A percentile compares a stretch with the other conserved stretches of the same genome.
Evolutionary conservation across 345 rosid genomes (phyloP).

Genomic region (Eucalyptus viminalis): DNA sequence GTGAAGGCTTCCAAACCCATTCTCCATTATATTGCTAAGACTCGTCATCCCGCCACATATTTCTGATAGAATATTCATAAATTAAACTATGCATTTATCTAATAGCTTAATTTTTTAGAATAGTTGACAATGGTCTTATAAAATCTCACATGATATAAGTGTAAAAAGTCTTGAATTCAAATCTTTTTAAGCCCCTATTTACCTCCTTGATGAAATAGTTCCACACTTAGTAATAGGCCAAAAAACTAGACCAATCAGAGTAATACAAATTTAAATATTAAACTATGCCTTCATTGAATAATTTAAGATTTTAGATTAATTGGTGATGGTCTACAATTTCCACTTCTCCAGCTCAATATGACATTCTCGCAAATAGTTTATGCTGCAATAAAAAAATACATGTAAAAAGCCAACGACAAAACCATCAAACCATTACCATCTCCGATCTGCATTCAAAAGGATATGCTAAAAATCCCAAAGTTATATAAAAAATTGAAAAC

Average conservation of each 20-base stretch:
- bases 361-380: not conserved
- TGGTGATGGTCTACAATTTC: rapidly evolving
- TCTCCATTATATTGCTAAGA: not conserved
- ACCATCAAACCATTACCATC: not conserved
- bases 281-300: too few relatives aligned
- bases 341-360: not conserved
- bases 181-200: too few relatives aligned
- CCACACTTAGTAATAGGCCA: too few relatives aligned
- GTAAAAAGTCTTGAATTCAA: too few relatives aligned
- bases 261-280: too few relatives aligned
- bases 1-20: not conserved
- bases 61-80: rapidly evolving
- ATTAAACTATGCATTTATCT: too few relatives aligned
- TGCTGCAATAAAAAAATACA: not conserved
- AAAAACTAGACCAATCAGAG: rapidly evolving
- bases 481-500: not conserved
- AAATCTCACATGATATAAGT: too few relatives aligned
- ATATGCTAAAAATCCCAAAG: not conserved
- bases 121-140: too few relatives aligned
- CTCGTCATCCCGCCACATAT: not conserved
- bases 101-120: too few relatives aligned
- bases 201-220: too few relatives aligned
- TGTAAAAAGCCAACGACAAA: not conserved
- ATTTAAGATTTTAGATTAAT: rapidly evolving
- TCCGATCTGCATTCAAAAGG: not conserved